Evolutionary conservation across 345 rosid genomes (phyloP), one percentile per base, ranked within the genome.

Genomic region (Cardamine occulta): DNA sequence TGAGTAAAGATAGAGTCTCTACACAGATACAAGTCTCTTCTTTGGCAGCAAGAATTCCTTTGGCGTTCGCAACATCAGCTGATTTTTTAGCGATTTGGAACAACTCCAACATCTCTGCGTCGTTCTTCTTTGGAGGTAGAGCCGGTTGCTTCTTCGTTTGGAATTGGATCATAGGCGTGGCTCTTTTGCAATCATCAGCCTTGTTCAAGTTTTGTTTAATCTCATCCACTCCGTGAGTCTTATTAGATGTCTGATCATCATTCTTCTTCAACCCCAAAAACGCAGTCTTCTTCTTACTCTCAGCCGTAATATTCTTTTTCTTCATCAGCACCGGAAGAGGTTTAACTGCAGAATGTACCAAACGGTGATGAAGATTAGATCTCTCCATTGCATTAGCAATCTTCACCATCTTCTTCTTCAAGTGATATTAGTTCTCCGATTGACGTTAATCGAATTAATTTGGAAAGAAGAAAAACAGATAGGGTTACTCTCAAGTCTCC

Each of bases 61-160:
- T 68, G 7, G 53, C 28, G 4, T 40, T 68, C 0, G 63, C 73
- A 13, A 40, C 39, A 54, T 68, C 63, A 10, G 63, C 63, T 1
- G 73, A 26, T 40, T 68, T 55, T 13, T 40, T 68, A 7, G 73
- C 73, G 11, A 68, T 17, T 1, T 55, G 42, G 12, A 68, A 55
- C 8, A 68, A 53, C 13, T 68, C 63, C 11, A 55, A 3, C 15
- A 28, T 68, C 61, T 67, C 72, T 8, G 9, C 3, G 2, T 4
- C 0, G 17, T 68, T 55, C 39, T 55, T 68, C 53, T 17, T 39
- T 15, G 63, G 52, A 9, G 2, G 2, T 1, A n/a, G n/a, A n/a
- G n/a, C n/a, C n/a, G 1, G 35, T 2, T 66, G 17, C 18, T 49
- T 49, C 57, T 63, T 62, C 49, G 13, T n/a, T 39, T 55, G 18